A percentile compares a stretch with the other conserved stretches of the same genome.
Evolutionary conservation across 176 grass and related monocot species (phyloP).

Genomic region (Aegilops sharonensis): DNA sequence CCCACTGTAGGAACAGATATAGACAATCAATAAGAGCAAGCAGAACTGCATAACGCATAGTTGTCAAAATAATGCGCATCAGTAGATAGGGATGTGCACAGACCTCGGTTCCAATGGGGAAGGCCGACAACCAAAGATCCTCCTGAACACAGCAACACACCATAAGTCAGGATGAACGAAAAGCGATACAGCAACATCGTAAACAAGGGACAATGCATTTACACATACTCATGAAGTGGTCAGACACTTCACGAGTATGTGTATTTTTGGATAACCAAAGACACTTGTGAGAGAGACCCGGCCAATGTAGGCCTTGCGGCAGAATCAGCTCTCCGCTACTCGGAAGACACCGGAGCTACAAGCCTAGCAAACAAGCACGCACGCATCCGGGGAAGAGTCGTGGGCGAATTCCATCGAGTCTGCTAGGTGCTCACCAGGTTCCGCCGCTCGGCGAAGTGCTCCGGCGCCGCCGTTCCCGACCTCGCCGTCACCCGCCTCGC

Average conservation of each 20-base stretch:
- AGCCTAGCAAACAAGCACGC: not conserved
- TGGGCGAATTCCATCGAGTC: not conserved
- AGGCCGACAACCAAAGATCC: slow-evolving; percentile 67
- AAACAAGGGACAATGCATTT: not conserved
- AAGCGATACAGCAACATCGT: not conserved
- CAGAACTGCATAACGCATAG: not conserved
- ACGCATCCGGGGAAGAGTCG: not conserved
- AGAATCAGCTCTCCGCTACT: too few relatives aligned
- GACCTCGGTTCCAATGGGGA: slow-evolving; percentile 77
- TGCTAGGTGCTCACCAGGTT: slow-evolving; percentile 45
- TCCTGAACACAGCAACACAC: slow-evolving; percentile 44
- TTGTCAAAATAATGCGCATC: not conserved
- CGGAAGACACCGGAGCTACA: not conserved
- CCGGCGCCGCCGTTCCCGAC: slow-evolving; percentile 32
- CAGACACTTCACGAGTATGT: too few relatives aligned
- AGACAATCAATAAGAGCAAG: not conserved
- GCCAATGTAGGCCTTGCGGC: not conserved
- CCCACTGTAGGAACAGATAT: slow-evolving; percentile 57
- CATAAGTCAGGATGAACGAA: not conserved
- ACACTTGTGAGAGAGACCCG: not conserved
- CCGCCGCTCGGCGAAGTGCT: slow-evolving; percentile 49
- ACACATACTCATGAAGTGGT: too few relatives aligned
- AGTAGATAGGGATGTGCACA: not conserved
- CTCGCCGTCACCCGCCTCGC: not conserved
- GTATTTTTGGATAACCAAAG: too few relatives aligned